These are phyloP conservation scores for Podila epigama DNA, from an alignment of 192 early-diverging fungal genomes.

Conservation along the genomic window DNA sequence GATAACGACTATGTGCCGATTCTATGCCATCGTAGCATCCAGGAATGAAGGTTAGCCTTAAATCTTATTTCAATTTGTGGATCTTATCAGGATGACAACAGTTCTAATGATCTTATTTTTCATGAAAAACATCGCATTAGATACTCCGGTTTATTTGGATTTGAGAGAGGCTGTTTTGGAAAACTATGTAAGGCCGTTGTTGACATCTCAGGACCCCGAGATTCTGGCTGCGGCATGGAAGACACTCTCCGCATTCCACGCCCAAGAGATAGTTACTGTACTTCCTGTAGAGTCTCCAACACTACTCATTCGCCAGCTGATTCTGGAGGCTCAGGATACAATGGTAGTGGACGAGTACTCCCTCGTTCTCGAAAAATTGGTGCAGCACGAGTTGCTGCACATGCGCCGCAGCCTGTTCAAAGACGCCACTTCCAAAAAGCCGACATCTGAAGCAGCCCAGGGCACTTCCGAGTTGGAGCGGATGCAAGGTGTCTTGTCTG, in stretches of 20 bases:
- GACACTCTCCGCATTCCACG: conserved; percentile 51
- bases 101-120: neutral
- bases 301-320: conserved; percentile 19
- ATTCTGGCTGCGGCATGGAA: conserved; percentile 43
- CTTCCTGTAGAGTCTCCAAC: conserved; percentile 50
- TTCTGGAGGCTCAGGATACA: conserved; percentile 8
- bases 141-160: conserved; percentile 52
- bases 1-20: conserved; percentile 54
- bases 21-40: conserved; percentile 55
- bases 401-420: conserved; percentile 63
- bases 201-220: conserved; percentile 25
- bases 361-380: conserved; percentile 51
- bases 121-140: no score
- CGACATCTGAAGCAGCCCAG: neutral
- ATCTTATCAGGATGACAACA: no score
- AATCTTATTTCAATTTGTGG: neutral
- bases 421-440: conserved; percentile 18
- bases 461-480: conserved; percentile 23
- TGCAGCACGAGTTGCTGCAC: conserved; percentile 57
- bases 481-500: conserved; percentile 23
- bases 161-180: conserved; percentile 51
- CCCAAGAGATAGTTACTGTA: conserved; percentile 46
- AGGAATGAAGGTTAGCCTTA: conserved; percentile 54
- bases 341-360: conserved; percentile 35
- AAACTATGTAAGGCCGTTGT: conserved; percentile 48